Evolutionary conservation across 208 protist species (phyloP).

Genomic region (Trypanosoma vivax): DNA sequence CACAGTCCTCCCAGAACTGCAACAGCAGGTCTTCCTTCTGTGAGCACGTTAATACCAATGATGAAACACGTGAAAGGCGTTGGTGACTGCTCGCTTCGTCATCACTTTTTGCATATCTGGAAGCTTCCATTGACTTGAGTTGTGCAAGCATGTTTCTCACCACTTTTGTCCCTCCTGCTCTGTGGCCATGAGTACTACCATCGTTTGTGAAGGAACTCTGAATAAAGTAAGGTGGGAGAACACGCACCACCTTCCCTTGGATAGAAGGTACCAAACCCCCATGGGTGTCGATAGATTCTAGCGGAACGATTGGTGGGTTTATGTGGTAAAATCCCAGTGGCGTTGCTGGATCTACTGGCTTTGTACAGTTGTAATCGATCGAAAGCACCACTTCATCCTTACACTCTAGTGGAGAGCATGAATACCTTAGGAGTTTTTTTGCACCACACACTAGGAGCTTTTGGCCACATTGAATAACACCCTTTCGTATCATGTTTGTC

Average conservation of each 20-base stretch:
- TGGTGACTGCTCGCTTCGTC: background rate
- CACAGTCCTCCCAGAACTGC: slow-evolving; percentile 54
- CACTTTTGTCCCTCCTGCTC: slow-evolving; percentile 9
- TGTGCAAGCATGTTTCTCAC: slow-evolving; percentile 46
- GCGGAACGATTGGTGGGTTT: slow-evolving; percentile 39
- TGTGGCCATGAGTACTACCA: background rate
- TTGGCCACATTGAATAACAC: slow-evolving; percentile 39
- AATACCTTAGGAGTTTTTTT: slow-evolving; percentile 28
- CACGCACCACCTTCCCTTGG: slow-evolving; percentile 52
- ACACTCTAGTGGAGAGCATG: slow-evolving; percentile 55
- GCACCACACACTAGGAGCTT: slow-evolving; percentile 67
- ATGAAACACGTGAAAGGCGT: slow-evolving; percentile 40
- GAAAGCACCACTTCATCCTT: slow-evolving; percentile 33
- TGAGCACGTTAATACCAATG: slow-evolving; percentile 37
- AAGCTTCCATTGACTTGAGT: slow-evolving; percentile 26
- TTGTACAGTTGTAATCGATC: slow-evolving; percentile 79
- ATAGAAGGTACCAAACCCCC: slow-evolving; percentile 73
- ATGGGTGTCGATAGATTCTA: slow-evolving; percentile 40
- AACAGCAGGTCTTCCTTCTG: slow-evolving; percentile 45
- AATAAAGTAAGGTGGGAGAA: slow-evolving; percentile 65
- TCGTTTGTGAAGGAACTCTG: background rate
- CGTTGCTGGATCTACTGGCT: slow-evolving; percentile 27
- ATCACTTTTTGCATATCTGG: background rate
- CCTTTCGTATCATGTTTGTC: slow-evolving; percentile 53
- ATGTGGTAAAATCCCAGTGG: slow-evolving; percentile 45